phyloP scores from a whole-genome alignment of 495 filamentous ascomycete genomes.

The Apodospora peruviana region DNA sequence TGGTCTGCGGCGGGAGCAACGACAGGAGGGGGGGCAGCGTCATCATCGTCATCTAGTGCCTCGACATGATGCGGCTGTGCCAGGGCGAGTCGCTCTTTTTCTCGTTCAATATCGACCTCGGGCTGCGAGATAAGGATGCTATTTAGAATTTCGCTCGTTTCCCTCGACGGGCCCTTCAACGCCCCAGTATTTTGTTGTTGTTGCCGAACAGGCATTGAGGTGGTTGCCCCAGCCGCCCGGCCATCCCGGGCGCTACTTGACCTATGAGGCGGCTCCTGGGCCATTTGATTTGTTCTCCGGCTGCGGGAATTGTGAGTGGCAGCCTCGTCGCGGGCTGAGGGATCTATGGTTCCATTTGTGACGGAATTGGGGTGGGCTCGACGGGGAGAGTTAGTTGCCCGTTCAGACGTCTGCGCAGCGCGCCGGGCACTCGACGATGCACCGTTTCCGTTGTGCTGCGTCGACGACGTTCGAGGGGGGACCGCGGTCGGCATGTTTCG shows the following conservation, averaged over 20 bases:
- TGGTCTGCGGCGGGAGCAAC: slow-evolving; percentile 43
- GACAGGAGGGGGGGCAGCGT: slow-evolving; percentile 49
- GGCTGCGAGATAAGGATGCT: slow-evolving; percentile 75
- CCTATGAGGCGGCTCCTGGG: slow-evolving; percentile 37
- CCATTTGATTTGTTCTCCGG: slow-evolving; percentile 39
- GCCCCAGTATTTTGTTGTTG: slow-evolving; percentile 24
- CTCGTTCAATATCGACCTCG: slow-evolving; percentile 69
- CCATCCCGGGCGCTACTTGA: slow-evolving; percentile 44
- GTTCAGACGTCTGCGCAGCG: slow-evolving; percentile 36
- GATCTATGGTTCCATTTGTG: slow-evolving; percentile 22
- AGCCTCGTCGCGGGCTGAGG: slow-evolving; percentile 33
- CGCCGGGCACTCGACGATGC: slow-evolving; percentile 34
- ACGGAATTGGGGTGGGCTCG: slow-evolving; percentile 31
- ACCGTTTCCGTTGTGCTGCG: slow-evolving; percentile 38
- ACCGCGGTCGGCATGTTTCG: slow-evolving; percentile 44
- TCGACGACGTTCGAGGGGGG: slow-evolving; percentile 61
- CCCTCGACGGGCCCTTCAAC: slow-evolving; percentile 49
- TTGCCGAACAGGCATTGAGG: slow-evolving; percentile 35
- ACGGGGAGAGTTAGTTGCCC: slow-evolving; percentile 32
- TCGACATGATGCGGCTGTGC: slow-evolving; percentile 47
- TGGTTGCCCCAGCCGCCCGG: slow-evolving; percentile 36
- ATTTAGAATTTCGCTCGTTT: slow-evolving; percentile 69
- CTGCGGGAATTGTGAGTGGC: slow-evolving; percentile 44
- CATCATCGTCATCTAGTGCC: slow-evolving; percentile 40
- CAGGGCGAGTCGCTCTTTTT: slow-evolving; percentile 64